Evolutionary conservation across 2,329 filamentous ascomycete species (phyloP).

Genomic region (Phoma sp.): DNA sequence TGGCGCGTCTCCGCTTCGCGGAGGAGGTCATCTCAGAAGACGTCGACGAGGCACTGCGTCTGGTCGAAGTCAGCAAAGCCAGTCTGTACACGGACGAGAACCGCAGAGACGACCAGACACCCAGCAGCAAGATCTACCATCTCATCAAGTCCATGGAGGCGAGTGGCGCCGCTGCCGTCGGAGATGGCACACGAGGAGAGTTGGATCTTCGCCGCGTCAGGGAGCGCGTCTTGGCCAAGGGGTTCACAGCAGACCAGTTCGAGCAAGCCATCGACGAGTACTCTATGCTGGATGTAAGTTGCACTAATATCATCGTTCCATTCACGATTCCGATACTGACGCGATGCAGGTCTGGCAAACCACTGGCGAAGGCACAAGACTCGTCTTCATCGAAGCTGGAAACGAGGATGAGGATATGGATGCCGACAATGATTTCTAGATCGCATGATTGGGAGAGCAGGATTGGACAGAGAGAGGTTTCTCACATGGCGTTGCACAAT

Average conservation of each 20-base stretch:
- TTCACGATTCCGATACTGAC: conserved; percentile 36
- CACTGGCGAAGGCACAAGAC: conserved; percentile 58
- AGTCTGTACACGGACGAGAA: conserved; percentile 76
- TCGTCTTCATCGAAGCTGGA: conserved; percentile 62
- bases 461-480: background rate
- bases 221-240: conserved; percentile 92
- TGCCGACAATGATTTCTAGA: conserved; percentile 40
- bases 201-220: conserved; percentile 87
- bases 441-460: background rate
- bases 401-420: conserved; percentile 54
- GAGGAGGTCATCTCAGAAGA: conserved; percentile 86
- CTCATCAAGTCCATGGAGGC: conserved; percentile 88
- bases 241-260: conserved; percentile 95
- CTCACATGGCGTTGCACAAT: no score
- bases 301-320: background rate
- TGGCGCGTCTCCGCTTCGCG: conserved; percentile 89
- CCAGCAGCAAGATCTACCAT: conserved; percentile 91
- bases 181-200: conserved; percentile 74
- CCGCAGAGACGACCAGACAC: conserved; percentile 69
- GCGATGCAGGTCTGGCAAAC: conserved; percentile 59
- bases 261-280: conserved; percentile 88
- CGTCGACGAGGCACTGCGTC: conserved; percentile 89
- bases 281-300: conserved; percentile 81
- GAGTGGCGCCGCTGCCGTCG: conserved; percentile 78
- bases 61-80: conserved; percentile 93